Percentiles rank a stretch among this genome's conserved stretches.
These are phyloP conservation scores for Pythium biforme DNA, from an alignment of 352 stramenopile species.

Conservation along the genomic window DNA sequence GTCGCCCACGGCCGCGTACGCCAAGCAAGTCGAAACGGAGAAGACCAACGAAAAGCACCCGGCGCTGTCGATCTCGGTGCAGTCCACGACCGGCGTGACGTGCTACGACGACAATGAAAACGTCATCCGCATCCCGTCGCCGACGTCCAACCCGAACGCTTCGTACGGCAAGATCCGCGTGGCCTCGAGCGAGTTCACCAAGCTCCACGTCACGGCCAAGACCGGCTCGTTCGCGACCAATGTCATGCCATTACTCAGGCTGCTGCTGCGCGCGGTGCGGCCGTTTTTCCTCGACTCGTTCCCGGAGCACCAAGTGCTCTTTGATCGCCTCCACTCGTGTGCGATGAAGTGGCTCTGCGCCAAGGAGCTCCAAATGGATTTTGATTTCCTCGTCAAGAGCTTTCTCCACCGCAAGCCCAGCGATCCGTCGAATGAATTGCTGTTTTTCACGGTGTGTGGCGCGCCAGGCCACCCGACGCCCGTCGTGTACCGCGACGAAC, in stretches of 20 bases:
- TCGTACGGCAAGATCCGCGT: constrained; percentile 31
- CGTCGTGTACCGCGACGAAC: constrained; percentile 54
- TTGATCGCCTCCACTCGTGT: constrained; percentile 45
- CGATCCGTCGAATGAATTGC: constrained; percentile 23
- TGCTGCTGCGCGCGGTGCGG: constrained; percentile 39
- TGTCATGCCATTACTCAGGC: constrained; percentile 44
- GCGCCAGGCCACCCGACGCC: constrained; percentile 54
- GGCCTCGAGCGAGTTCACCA: constrained; percentile 57
- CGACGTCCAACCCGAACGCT: constrained; percentile 15
- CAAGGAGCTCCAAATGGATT: constrained; percentile 46
- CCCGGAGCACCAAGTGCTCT: constrained; percentile 52
- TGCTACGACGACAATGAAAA: constrained; percentile 11
- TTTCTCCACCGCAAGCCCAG: constrained; percentile 42
- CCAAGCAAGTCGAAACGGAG: constrained; percentile 27
- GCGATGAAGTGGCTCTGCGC: constrained; percentile 47
- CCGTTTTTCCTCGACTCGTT: constrained; percentile 48
- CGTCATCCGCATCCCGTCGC: constrained; percentile 20
- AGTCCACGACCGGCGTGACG: constrained; percentile 13
- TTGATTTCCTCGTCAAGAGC: constrained; percentile 58
- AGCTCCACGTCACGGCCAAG: constrained; percentile 58
- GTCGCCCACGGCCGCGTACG: constrained; percentile 35
- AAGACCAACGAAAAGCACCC: constrained; percentile 36
- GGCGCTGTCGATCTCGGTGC: constrained; percentile 35
- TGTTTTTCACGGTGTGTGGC: constrained; percentile 58
- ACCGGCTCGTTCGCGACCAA: constrained; percentile 47